Conservation (phyloP, 2,329 filamentous ascomycete species). For the Beauveria sp. region DNA sequence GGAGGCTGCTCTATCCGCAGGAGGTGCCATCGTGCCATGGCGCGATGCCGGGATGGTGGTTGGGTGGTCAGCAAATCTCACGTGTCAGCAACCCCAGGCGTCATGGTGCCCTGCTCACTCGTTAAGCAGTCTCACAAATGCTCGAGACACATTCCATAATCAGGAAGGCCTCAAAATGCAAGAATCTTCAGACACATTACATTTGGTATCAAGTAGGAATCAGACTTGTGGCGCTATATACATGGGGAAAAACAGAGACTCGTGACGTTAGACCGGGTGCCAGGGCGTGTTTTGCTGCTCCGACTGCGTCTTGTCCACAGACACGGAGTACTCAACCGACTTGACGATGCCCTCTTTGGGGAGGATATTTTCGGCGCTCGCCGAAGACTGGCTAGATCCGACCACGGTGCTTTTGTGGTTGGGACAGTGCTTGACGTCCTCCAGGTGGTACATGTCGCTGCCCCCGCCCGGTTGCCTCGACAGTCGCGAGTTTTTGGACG, state of each 20-base stretch:
- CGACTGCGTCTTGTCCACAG: constrained; percentile 21
- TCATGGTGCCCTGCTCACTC: not conserved
- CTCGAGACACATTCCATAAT: not conserved
- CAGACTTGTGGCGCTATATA: not conserved
- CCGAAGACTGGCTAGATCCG: constrained; percentile 19
- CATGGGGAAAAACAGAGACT: not conserved
- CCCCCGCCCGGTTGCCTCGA: constrained; percentile 14
- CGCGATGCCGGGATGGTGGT: not conserved
- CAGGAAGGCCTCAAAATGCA: not conserved
- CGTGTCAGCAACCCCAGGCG: not conserved
- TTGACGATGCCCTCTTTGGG: constrained; percentile 29
- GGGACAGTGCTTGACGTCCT: constrained; percentile 23
- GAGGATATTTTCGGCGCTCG: constrained; percentile 34
- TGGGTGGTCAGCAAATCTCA: constrained; percentile 7
- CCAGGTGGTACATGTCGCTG: constrained; percentile 30
- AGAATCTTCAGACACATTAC: not conserved
- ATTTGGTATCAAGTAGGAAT: not conserved
- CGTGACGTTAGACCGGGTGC: constrained; percentile 4
- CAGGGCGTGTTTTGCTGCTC: constrained; percentile 5
- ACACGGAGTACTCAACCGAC: constrained; percentile 34
- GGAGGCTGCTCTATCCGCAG: not conserved
- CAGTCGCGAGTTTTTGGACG: constrained; percentile 4
- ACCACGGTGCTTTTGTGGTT: constrained; percentile 24
- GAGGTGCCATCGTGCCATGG: not conserved
- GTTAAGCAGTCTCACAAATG: not conserved